Base-by-base conservation (phyloP, 768 basidiomycete genomes). In the Mycena galopus region DNA sequence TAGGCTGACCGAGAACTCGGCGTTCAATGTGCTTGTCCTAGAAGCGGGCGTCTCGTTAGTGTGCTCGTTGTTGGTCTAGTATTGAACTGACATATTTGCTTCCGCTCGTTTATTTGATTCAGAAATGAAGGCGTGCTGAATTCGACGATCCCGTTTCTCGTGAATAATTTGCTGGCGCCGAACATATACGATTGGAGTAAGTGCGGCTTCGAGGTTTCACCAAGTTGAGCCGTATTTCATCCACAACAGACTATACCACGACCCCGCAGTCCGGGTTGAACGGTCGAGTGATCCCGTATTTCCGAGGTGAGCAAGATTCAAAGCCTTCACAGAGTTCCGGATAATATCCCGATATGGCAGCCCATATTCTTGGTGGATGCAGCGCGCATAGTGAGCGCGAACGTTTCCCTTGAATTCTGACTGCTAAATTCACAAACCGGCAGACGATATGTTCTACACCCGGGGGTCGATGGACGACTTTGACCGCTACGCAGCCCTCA, bases 361-460 rank as follows among this genome's bases (percentile, higher is more conserved):
- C 16, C 16, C 69, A 66, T 23, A 66, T 80, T 25, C 71, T 84
- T 1, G 83, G 83, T 4, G 82, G 82, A 17, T 77, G 73, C 21
- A 82, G 74, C 51, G 73, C 79, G 21, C 76, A 79, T 44, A 82
- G 80, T 83, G 25, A 57, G 65, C 2, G 16, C 42, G 19, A 55
- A 4, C 27, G n/a, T n/a, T n/a, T 39, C 73, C n/a, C 17, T 32
- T 30, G 29, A 27, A 12, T 19, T 35, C 32, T 12, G 37, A 12
- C 27, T 44, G 8, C 29, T 17, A 10, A 19, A 17, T 23, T 32
- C 3, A 21, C 42, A 17, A 32, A 12, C n/a, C 30, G 14, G 12
- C 12, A 82, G 81, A 82, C 63, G 71, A 71, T 12, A 79, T 84
- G 77, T 70, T 77, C n/a, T 83, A 80, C 60, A 81, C 81, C 10